These are phyloP conservation scores for Strobilomyces echinocephalus DNA, from an alignment of 768 basidiomycete genomes.

Conservation along the genomic window DNA sequence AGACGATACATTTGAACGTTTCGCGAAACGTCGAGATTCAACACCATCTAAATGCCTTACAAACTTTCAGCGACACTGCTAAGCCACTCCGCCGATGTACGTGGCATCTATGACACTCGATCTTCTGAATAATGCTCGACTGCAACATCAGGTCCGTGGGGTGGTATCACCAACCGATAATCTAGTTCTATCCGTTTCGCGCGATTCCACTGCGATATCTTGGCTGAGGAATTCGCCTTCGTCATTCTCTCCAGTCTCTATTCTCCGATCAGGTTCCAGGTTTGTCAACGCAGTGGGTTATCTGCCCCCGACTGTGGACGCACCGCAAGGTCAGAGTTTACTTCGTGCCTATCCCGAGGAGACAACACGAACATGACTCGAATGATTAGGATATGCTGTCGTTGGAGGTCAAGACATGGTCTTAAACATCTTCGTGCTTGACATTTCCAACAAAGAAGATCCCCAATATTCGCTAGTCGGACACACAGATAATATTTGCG, in stretches of 20 bases:
- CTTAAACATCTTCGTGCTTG: constrained; percentile 75
- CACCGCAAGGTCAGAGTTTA: constrained; percentile 57
- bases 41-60: constrained; percentile 54
- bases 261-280: constrained; percentile 61
- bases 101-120: constrained; percentile 22
- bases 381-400: constrained; percentile 65
- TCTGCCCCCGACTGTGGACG: constrained; percentile 61
- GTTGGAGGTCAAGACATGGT: constrained; percentile 88
- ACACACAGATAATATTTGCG: constrained; percentile 87
- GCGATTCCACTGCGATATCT: constrained; percentile 85
- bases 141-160: constrained; percentile 65
- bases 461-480: constrained; percentile 82
- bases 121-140: constrained; percentile 15
- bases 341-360: neutral
- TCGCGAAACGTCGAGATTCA: too few species aligned
- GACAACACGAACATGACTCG: neutral
- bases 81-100: constrained; percentile 71
- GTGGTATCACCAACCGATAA: constrained; percentile 71
- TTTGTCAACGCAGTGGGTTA: constrained; percentile 82
- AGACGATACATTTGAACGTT: too few species aligned
- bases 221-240: constrained; percentile 60
- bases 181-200: constrained; percentile 83
- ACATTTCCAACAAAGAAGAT: constrained; percentile 52
- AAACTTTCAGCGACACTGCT: constrained; percentile 70
- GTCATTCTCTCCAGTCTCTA: constrained; percentile 50